Conservation (phyloP, 352 stramenopile species). For the Phytophthora capsici region DNA sequence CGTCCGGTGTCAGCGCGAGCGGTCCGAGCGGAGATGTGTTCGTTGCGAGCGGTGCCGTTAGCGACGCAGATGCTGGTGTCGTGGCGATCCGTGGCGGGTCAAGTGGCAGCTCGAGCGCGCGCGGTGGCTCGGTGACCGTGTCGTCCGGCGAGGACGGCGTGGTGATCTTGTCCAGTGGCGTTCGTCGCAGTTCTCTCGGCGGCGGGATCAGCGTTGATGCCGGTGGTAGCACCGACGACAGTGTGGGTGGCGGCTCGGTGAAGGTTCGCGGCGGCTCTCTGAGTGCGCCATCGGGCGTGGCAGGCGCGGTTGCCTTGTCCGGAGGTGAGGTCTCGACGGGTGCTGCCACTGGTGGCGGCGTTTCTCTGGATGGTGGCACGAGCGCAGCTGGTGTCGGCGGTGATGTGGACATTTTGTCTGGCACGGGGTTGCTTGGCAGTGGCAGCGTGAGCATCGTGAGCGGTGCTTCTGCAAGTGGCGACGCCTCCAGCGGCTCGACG, state of each 20-base stretch:
- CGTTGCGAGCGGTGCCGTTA: neutral
- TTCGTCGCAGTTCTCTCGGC: neutral
- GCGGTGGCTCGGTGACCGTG: neutral
- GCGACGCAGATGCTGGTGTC: neutral
- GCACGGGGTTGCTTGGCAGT: neutral
- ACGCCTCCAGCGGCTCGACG: neutral
- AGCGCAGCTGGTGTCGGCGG: neutral
- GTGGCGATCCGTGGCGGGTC: constrained; percentile 11
- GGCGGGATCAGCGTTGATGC: neutral
- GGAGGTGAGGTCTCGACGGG: neutral
- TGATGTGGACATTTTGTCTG: neutral
- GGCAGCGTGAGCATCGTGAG: neutral
- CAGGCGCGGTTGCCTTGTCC: neutral
- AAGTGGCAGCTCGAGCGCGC: neutral
- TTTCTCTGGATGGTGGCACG: constrained; percentile 6
- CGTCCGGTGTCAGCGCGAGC: neutral
- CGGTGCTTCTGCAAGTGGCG: neutral
- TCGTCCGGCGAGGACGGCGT: neutral
- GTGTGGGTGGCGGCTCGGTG: neutral
- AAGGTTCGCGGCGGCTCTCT: neutral
- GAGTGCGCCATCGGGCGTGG: neutral
- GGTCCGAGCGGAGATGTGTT: neutral
- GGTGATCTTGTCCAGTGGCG: neutral
- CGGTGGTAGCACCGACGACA: neutral
- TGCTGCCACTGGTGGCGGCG: neutral